Evolutionary conservation across 148 eudicot species (phyloP), one percentile per base, ranked within the genome.

Genomic region (Persicaria tinctoria): DNA sequence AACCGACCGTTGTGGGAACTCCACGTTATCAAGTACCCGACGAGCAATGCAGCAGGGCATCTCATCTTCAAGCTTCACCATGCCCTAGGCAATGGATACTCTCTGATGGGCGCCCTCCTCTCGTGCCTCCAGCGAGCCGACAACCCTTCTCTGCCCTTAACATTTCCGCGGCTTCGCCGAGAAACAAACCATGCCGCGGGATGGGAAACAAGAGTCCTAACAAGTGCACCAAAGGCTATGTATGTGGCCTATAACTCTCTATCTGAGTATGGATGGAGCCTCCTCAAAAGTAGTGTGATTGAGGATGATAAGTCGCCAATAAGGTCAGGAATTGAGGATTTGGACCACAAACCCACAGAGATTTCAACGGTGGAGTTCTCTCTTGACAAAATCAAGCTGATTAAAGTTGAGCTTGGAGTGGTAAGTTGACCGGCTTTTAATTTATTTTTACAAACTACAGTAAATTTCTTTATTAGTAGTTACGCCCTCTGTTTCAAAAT

Each of bases 81-180:
- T 71, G 86, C 94, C 3, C 81, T 91, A 3, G 98, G 98, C 0
- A 94, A 93, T 45, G 98, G 98, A 4, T 93, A 81, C 76, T 91
- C 97, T 7, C 66, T 93, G 0, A 93, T 93, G 98, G 97, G 98
- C 0, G 94, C 97, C 12, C 97, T 93, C 46, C 92, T 93, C 45
- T 93, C 98, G 17, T 91, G 94, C 77, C 70, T 93, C 54, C 83
- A 88, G 68, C 71, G 97, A 79, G 89, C 91, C 3, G 97, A 93
- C 46, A 38, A 89, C 49, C 97, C 98, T 9, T 78, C 85, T 1
- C 81, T 89, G 60, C 92, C 98, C 5, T 54, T 89, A 12, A 91
- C 90, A 1, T 89, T 93, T 73, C 97, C 95, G 3, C 49, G 68
- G 5, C 18, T 82, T 27, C 80, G 6, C 0, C 4, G 1, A 8